These are phyloP conservation scores for Russula sp. DNA, from an alignment of 768 basidiomycete species.

Conservation along the genomic window DNA sequence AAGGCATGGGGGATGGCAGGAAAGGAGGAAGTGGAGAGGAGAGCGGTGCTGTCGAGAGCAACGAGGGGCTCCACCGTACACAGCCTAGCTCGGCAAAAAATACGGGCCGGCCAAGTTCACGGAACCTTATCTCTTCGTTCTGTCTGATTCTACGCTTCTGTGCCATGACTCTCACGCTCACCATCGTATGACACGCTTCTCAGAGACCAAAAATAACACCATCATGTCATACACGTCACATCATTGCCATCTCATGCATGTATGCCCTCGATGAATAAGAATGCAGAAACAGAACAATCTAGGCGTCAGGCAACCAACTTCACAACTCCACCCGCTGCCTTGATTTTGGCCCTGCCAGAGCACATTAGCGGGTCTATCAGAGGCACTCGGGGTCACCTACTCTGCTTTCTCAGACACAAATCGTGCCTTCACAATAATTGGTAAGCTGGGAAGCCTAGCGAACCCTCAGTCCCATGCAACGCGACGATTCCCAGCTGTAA, in stretches of 20 bases:
- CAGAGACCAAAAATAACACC: conserved; percentile 30
- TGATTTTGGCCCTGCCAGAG: conserved; percentile 65
- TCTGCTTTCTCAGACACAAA: conserved; percentile 88
- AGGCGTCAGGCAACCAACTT: conserved; percentile 75
- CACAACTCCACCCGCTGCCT: conserved; percentile 93
- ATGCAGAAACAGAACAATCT: conserved; percentile 33
- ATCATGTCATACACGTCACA: conserved; percentile 20
- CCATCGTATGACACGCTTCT: not conserved
- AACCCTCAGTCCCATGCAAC: not conserved
- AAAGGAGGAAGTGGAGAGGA: conserved; percentile 9
- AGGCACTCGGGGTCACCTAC: conserved; percentile 43
- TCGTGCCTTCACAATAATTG: conserved; percentile 98
- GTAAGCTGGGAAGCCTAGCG: conserved; percentile 71
- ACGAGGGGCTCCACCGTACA: no score
- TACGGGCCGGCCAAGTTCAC: not conserved
- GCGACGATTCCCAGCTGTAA: not conserved
- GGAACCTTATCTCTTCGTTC: no score
- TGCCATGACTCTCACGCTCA: not conserved
- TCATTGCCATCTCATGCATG: conserved; percentile 34
- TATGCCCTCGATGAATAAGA: conserved; percentile 21
- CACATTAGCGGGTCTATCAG: not conserved
- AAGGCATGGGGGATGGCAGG: conserved; percentile 30
- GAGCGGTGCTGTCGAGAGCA: not conserved
- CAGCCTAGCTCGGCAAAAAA: not conserved
- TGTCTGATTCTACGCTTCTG: no score